These are phyloP conservation scores for Dothistroma septosporum DNA, from an alignment of 2,329 filamentous ascomycete species.

Conservation along the genomic window DNA sequence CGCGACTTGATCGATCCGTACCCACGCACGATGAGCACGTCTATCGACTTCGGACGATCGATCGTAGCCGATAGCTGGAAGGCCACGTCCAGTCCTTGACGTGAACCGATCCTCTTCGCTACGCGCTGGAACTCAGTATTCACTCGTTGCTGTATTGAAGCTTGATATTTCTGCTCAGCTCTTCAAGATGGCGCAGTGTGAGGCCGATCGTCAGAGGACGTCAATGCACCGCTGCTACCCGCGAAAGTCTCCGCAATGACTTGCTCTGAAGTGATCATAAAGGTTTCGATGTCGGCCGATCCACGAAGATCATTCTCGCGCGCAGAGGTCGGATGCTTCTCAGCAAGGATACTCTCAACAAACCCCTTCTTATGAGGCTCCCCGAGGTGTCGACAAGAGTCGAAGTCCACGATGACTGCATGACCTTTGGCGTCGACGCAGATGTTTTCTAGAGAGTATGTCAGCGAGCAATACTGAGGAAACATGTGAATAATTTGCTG, in stretches of 20 bases:
- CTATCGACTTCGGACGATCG: too few species aligned
- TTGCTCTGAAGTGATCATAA: constrained; percentile 3
- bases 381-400: constrained; percentile 33
- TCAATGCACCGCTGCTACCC: too few species aligned
- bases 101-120: too few species aligned
- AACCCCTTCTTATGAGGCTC: constrained; percentile 28
- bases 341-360: constrained; percentile 12
- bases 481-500: constrained; percentile 2
- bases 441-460: constrained; percentile 27
- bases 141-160: too few species aligned
- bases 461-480: neutral
- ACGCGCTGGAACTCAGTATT: too few species aligned
- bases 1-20: too few species aligned
- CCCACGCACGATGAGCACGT: too few species aligned
- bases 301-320: constrained; percentile 23
- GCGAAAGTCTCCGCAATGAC: neutral
- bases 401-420: constrained; percentile 38
- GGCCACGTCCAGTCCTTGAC: too few species aligned
- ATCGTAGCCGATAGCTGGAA: too few species aligned
- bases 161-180: too few species aligned
- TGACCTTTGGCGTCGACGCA: constrained; percentile 32
- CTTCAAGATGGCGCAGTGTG: neutral
- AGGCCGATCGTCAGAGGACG: neutral
- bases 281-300: constrained; percentile 7
- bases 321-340: constrained; percentile 16